Evolutionary conservation across 2,329 filamentous ascomycete genomes (phyloP), one percentile per base, ranked within the genome.

Genomic region (Dactylonectria estremocensis): DNA sequence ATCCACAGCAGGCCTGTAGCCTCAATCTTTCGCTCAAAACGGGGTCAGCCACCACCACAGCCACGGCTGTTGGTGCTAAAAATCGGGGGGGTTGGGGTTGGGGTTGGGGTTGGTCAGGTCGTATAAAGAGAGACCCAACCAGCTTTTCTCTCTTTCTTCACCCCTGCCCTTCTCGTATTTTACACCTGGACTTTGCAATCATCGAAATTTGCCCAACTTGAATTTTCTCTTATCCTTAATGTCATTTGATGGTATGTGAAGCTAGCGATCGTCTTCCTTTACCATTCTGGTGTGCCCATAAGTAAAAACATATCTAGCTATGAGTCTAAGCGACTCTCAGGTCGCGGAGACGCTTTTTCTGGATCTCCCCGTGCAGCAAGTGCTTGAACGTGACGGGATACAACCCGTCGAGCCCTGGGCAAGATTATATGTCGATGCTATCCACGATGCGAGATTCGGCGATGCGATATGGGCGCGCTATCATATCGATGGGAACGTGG

Each of bases 341-440:
- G 7, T 18, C 33, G 24, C 24, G 45, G 54, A 64, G 61, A 50
- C 56, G 24, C 43, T 55, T 11, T 63, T 55, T 35, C 57, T 55
- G n/a, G 63, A 55, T 45, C 45, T 54, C 49, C n/a, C 63, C 7
- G 43, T 61, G 9, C 11, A 60, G 13, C 4, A 20, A 24, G 48
- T 66, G 22, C 58, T 63, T 43, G 14, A 57, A 28, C 3, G 69
- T 33, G 24, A 78, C 76, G 50, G 72, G 76, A 5, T 83, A 65
- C 55, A 81, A 78, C 54, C 55, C 58, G 20, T 61, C 20, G 43
- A 83, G 22, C 54, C 10, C 57, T 77, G 76, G 43, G 79, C 45
- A 5, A 77, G 4, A 3, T 8, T 54, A 54, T 1, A n/a, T n/a
- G n/a, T n/a, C n/a, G n/a, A n/a, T n/a, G n/a, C n/a, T n/a, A n/a